Evolutionary conservation across 768 basidiomycete species (phyloP).

Genomic region (Trametes meyenii): DNA sequence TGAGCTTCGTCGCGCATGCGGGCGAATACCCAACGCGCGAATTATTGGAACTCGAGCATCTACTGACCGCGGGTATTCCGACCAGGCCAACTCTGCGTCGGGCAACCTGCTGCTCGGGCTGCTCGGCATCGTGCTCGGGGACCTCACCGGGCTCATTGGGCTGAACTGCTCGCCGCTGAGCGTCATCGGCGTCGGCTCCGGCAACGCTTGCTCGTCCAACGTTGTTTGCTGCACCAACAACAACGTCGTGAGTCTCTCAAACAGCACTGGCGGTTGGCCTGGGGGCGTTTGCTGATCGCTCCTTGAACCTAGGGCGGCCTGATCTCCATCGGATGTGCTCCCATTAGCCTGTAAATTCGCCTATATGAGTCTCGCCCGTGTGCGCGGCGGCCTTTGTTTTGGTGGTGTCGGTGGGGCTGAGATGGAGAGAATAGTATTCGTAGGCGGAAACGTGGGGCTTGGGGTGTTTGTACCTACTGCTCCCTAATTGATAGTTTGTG

Average conservation of each 20-base stretch:
- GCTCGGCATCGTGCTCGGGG: conserved; percentile 22
- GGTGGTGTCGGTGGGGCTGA: no score
- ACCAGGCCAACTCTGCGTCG: conserved; percentile 8
- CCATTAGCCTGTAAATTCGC: neutral
- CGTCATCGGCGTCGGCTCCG: conserved; percentile 19
- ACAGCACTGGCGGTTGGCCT: neutral
- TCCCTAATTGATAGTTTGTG: no score
- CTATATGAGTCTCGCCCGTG: neutral
- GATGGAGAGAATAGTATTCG: no score
- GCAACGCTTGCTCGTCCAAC: conserved; percentile 15
- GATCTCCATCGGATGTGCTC: conserved; percentile 7
- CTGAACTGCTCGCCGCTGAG: conserved; percentile 22
- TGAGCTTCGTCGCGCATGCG: neutral
- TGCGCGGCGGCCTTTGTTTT: no score
- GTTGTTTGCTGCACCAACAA: conserved; percentile 25
- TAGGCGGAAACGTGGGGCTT: no score
- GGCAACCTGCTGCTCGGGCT: conserved; percentile 9
- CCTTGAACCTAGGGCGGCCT: conserved; percentile 4
- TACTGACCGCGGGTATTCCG: no score
- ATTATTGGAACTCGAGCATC: no score
- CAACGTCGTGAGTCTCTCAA: conserved; percentile 7
- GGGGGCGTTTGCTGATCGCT: neutral
- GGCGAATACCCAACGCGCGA: neutral
- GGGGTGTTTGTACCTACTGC: no score
- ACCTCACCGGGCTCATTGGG: conserved; percentile 17